phyloP scores from a whole-genome alignment of 148 eudicot genomes.

The Camellia sinensis region DNA sequence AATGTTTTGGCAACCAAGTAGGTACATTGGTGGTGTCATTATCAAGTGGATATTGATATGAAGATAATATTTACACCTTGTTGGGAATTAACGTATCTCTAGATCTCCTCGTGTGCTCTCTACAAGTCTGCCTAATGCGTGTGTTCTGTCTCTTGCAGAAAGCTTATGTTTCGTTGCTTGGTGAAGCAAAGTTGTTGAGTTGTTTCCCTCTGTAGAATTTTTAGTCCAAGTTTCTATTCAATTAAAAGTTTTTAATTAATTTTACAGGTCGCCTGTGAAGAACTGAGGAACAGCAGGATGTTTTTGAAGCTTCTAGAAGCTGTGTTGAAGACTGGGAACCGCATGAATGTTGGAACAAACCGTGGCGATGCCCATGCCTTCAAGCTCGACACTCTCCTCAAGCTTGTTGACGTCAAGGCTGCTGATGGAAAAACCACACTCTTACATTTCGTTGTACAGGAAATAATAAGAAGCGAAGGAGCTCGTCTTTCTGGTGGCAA shows the following conservation, averaged over 20 bases:
- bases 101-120: too few relatives aligned
- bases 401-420: conserved; percentile 33
- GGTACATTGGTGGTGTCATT: too few relatives aligned
- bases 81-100: too few relatives aligned
- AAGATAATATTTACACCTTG: too few relatives aligned
- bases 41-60: too few relatives aligned
- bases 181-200: too few relatives aligned
- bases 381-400: conserved; percentile 38
- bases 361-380: conserved; percentile 39
- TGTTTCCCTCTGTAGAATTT: too few relatives aligned
- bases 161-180: too few relatives aligned
- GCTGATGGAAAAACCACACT: conserved; percentile 36
- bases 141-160: too few relatives aligned
- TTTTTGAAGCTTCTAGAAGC: conserved; percentile 38
- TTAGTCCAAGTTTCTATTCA: too few relatives aligned
- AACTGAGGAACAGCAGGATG: conserved; percentile 31
- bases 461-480: conserved; percentile 32
- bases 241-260: not conserved
- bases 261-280: conserved; percentile 31
- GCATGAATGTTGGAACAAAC: conserved; percentile 34
- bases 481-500: conserved; percentile 23
- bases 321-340: conserved; percentile 36
- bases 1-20: too few relatives aligned
- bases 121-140: too few relatives aligned
- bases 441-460: conserved; percentile 36